Evolutionary conservation across 257 asterid genomes (phyloP).

Genomic region (Gentiana macrophylla): DNA sequence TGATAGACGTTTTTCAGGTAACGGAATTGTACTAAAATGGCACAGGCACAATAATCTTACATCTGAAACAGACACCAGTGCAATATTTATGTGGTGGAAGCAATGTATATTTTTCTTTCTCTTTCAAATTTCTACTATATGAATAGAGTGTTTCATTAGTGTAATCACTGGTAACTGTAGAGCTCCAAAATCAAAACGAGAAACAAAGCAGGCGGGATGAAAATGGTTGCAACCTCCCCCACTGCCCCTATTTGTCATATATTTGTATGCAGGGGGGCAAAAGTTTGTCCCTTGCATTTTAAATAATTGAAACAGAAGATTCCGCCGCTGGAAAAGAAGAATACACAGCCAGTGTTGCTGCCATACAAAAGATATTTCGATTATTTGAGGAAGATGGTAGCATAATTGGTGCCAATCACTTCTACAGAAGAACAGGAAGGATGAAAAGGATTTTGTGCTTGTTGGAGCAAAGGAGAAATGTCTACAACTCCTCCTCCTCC

Average conservation of each 20-base stretch:
- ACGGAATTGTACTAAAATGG: no score
- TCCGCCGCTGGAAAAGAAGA: constrained; percentile 17
- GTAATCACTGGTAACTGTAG: no score
- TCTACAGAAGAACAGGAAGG: constrained; percentile 31
- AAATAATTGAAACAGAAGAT: constrained; percentile 21
- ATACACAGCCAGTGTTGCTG: constrained; percentile 40
- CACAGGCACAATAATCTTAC: no score
- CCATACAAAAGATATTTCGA: not conserved
- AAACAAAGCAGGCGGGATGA: no score
- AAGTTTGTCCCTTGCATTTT: constrained; percentile 6
- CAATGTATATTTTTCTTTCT: no score
- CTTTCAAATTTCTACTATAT: no score
- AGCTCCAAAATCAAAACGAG: no score
- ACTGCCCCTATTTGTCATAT: not conserved
- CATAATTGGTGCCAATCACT: constrained; percentile 25
- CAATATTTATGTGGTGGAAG: no score
- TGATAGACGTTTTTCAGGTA: no score
- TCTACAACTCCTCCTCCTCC: constrained; percentile 12
- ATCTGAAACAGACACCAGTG: no score
- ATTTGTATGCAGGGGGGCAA: constrained; percentile 4
- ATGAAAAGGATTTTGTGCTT: constrained; percentile 32
- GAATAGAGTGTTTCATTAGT: no score
- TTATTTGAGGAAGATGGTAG: constrained; percentile 12
- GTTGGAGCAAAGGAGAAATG: constrained; percentile 29
- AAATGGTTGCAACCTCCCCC: no score